Evolutionary conservation across 441 rosid genomes (phyloP), one percentile per base, ranked within the genome.

Genomic region (Syzygium syzygioides): DNA sequence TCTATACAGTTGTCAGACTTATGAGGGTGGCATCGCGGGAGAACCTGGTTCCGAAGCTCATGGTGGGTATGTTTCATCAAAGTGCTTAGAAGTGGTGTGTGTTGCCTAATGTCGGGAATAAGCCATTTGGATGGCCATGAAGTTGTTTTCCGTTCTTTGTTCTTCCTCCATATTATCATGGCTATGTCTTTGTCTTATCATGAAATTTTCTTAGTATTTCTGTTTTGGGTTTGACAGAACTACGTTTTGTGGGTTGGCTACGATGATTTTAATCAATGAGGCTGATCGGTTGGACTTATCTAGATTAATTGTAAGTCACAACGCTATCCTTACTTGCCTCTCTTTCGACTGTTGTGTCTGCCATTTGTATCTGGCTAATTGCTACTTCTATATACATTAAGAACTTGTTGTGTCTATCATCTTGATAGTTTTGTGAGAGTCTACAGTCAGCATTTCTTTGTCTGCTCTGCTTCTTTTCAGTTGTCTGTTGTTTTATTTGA

Each of bases 21-120:
- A 95, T 88, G 99, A 98, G 94, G 99, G 99, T 89, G 99, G 99
- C 85, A 96, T 98, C 92, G 94, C 95, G 45, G 99, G 98, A 92
- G 99, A 96, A 93, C 99, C 99, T 85, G 97, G 97, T 91, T 94
- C 97, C 87, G 99, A 98, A 94, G 99, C 98, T 94, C 99, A 98
- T 85, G 99, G 99, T 91, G 99, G 99, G 99, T 97, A 96, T 88
- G 97, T 91, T 90, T 88, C 90, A 32, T 85, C 41, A 87, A 71
- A 37, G 28, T 11, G 80, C 80, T 37, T 37, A 11, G 80, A 37
- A 71, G 52, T 71, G 83, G 50, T 37, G 52, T 37, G 52, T 71
- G 83, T 71, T 37, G 52, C 83, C 26, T 37, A 37, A 37, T 71
- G 83, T 37, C 52, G 19, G 83, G 83, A 71, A 37, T 71, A 37